Evolutionary conservation across 176 grass and related monocot species (phyloP).

Genomic region (Lolium multiflorum): DNA sequence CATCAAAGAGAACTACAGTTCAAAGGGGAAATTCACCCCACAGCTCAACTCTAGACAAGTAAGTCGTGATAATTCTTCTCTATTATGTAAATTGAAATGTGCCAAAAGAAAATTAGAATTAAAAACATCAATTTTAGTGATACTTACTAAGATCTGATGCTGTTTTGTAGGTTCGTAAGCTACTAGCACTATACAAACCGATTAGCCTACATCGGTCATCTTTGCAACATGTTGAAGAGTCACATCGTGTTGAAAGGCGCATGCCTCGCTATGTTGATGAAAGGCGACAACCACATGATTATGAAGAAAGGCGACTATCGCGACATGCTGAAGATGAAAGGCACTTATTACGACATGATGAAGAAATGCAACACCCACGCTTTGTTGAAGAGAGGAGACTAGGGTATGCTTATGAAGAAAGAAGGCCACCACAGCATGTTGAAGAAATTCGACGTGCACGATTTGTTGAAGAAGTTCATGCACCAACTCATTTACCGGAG

Average conservation of each 20-base stretch:
- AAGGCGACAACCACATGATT: slow-evolving; percentile 17
- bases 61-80: slow-evolving; percentile 28
- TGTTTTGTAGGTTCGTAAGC: slow-evolving; percentile 53
- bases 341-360: background rate
- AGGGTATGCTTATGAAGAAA: slow-evolving; percentile 40
- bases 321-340: slow-evolving; percentile 14
- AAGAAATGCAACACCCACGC: slow-evolving; percentile 9
- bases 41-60: slow-evolving; percentile 70
- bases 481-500: background rate
- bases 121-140: background rate
- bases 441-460: slow-evolving; percentile 23
- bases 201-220: slow-evolving; percentile 17
- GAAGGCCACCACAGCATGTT: slow-evolving; percentile 12
- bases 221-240: slow-evolving; percentile 32
- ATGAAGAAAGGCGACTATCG: slow-evolving; percentile 30
- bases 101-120: background rate
- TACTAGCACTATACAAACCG: slow-evolving; percentile 56
- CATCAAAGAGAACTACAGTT: slow-evolving; percentile 70
- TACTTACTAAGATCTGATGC: slow-evolving; percentile 4
- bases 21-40: slow-evolving; percentile 62
- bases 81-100: slow-evolving; percentile 27
- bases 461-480: slow-evolving; percentile 33
- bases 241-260: background rate
- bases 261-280: slow-evolving; percentile 29
- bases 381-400: slow-evolving; percentile 28